Percentiles rank a stretch among this genome's conserved stretches.
phyloP scores from a whole-genome alignment of 768 basidiomycete species.

The Myochromella boudieri region DNA sequence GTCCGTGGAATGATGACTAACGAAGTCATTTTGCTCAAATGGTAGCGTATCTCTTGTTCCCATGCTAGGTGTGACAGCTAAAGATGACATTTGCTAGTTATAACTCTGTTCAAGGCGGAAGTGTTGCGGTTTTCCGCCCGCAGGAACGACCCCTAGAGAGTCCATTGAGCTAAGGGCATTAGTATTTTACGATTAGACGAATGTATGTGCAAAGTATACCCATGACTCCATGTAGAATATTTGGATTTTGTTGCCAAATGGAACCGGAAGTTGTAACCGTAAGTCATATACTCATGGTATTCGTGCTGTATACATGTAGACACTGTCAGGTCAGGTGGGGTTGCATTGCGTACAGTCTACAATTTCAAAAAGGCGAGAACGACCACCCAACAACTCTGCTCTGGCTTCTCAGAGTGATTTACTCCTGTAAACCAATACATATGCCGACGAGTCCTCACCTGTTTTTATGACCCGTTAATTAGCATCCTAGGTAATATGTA shows the following conservation, averaged over 20 bases:
- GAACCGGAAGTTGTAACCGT: too few species aligned
- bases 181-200: slow-evolving; percentile 52
- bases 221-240: too few species aligned
- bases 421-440: slow-evolving; percentile 83
- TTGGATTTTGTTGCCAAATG: too few species aligned
- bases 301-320: too few species aligned
- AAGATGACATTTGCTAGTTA: slow-evolving; percentile 26
- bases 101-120: slow-evolving; percentile 39
- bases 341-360: too few species aligned
- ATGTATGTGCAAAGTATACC: too few species aligned
- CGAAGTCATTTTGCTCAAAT: slow-evolving; percentile 55
- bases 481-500: not conserved
- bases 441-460: slow-evolving; percentile 85
- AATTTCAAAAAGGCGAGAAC: too few species aligned
- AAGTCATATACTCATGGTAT: too few species aligned
- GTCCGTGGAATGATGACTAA: slow-evolving; percentile 44
- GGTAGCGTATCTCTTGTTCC: slow-evolving; percentile 28
- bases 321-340: too few species aligned
- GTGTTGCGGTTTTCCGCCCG: slow-evolving; percentile 43
- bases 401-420: slow-evolving; percentile 36
- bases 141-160: slow-evolving; percentile 42
- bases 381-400: too few species aligned
- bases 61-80: too few species aligned
- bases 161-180: slow-evolving; percentile 55
- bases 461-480: not conserved